Conservation (phyloP, 345 rosid genomes). For the Dimocarpus longan region DNA sequence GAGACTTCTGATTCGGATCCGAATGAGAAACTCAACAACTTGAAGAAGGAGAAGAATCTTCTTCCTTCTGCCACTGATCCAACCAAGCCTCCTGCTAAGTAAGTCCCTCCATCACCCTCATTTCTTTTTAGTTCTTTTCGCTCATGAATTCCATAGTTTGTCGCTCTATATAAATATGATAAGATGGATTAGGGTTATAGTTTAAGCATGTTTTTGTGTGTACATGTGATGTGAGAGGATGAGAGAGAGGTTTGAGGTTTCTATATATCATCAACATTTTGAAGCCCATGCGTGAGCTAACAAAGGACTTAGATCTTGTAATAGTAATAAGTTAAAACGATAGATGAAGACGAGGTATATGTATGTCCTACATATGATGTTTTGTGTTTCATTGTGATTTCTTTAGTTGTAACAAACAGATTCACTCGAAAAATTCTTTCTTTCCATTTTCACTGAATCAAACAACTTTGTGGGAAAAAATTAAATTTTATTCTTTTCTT, state of each 20-base stretch:
- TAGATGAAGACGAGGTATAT: background rate
- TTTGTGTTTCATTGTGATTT: background rate
- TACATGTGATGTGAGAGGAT: background rate
- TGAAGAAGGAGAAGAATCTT: constrained; percentile 36
- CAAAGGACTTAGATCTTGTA: constrained; percentile 8
- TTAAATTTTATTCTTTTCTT: background rate
- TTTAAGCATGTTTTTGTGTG: background rate
- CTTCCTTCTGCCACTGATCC: constrained; percentile 49
- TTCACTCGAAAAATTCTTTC: background rate
- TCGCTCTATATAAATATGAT: too few species aligned
- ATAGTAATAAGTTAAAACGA: background rate
- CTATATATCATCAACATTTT: too few species aligned
- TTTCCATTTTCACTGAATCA: background rate
- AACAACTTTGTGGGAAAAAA: background rate
- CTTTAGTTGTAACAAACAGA: background rate
- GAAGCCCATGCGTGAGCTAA: background rate
- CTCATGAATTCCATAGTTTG: too few species aligned
- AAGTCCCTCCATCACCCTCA: constrained; percentile 6
- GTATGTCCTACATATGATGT: background rate
- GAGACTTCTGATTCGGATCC: constrained; percentile 19
- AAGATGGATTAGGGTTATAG: background rate
- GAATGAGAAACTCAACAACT: constrained; percentile 14
- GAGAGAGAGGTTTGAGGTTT: background rate
- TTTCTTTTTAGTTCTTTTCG: background rate
- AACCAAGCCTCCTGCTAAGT: constrained; percentile 82